Evolutionary conservation across 179 eudicot species (phyloP), one percentile per base, ranked within the genome.

Genomic region (Nepenthes alata): DNA sequence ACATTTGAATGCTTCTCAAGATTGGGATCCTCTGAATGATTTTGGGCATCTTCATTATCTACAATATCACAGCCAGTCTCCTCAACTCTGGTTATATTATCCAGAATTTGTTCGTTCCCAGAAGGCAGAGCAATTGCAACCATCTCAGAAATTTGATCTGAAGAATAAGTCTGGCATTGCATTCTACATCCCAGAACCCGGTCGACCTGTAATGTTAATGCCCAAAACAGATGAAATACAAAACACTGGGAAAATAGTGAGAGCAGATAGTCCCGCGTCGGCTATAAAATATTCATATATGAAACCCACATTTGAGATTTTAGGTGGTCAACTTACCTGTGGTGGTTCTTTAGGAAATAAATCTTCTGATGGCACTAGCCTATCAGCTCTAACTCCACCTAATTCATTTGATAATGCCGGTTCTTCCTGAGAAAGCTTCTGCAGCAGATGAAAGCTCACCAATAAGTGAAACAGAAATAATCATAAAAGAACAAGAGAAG

Each of bases 101-200:
- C 81, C 13, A 44, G 67, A 60, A 41, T 64, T 37, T 67, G 66
- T 25, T 67, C 63, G 53, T 70, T 75, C 58, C 39, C 74, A n/a
- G 67, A 53, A 61, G 81, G 65, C 34, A 36, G 59, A 52, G 48
- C 75, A 64, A 49, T 73, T 65, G 74, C 63, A 66, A 63, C 66
- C 37, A 49, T 58, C 60, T 47, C 71, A 37, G 71, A 53, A 16
- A 55, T 57, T 65, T 71, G 68, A 69, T 65, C 59, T 41, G 72
- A 61, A 61, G 64, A 65, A 54, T 54, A 73, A 39, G 41, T 41
- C 16, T 71, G 68, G 61, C 64, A 72, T 77, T 66, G 84, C 64
- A 85, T 67, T 61, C 99, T 87, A 78, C 99, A 84, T 37, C 96
- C 99, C 72, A 94, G 66, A 65, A 94, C 83, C 63, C 95, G 81